A percentile compares a stretch with the other conserved stretches of the same genome.
Conservation (phyloP, 805 yeast species). For the Isabelozyma pseudorhagii region DNA sequence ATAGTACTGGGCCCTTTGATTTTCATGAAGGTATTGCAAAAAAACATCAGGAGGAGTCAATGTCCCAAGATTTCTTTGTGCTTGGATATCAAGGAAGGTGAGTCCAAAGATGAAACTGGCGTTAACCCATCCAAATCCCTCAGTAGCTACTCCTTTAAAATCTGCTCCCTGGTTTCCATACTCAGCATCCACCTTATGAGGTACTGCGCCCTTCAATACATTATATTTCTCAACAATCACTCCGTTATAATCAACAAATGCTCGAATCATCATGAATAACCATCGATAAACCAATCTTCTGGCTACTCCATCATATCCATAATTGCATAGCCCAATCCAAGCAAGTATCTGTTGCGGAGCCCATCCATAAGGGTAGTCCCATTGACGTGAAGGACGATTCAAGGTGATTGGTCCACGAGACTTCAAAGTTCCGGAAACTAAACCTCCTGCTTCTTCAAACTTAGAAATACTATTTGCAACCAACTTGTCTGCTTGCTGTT, state of each 20-base stretch:
- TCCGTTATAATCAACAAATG: slow-evolving; percentile 90
- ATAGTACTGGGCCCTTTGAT: slow-evolving; percentile 29
- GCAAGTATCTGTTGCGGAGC: slow-evolving; percentile 96
- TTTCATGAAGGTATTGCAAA: slow-evolving; percentile 44
- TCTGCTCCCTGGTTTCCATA: slow-evolving; percentile 96
- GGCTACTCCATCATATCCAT: slow-evolving; percentile 64
- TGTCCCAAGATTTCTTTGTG: slow-evolving; percentile 74
- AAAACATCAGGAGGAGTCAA: slow-evolving; percentile 70
- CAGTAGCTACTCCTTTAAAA: slow-evolving; percentile 88
- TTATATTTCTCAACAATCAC: slow-evolving; percentile 95
- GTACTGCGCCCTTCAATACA: slow-evolving; percentile 76
- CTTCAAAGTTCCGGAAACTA: slow-evolving; percentile 76
- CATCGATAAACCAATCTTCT: slow-evolving; percentile 79
- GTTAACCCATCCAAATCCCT: slow-evolving; percentile 99
- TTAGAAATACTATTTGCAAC: slow-evolving; percentile 56
- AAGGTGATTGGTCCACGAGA: slow-evolving; percentile 71
- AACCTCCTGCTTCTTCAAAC: slow-evolving; percentile 85
- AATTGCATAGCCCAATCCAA: slow-evolving; percentile 80
- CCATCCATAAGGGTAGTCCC: slow-evolving; percentile 99
- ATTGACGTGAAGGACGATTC: slow-evolving; percentile 83
- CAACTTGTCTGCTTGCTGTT: slow-evolving; percentile 64
- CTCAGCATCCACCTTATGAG: slow-evolving; percentile 92
- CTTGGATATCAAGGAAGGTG: slow-evolving; percentile 60
- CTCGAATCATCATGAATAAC: slow-evolving; percentile 84
- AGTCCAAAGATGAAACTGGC: slow-evolving; percentile 78